phyloP scores from a whole-genome alignment of 2,329 filamentous ascomycete species.

The Pseudogymnoascus sp. region DNA sequence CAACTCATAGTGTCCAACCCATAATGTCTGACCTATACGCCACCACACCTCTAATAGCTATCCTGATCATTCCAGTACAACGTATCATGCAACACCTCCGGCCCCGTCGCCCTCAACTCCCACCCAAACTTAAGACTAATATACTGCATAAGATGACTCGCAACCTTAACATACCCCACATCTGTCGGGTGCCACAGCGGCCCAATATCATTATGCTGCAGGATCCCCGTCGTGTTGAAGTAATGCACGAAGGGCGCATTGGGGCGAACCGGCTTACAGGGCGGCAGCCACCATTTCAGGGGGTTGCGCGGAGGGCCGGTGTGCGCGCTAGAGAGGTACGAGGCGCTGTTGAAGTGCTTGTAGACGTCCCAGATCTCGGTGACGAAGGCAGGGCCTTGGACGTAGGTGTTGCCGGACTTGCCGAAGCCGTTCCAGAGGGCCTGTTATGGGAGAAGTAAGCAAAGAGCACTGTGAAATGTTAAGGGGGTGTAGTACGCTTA shows the following conservation, averaged over 20 bases:
- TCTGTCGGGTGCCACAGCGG: slow-evolving; percentile 53
- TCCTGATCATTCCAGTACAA: slow-evolving; percentile 44
- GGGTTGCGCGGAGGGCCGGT: slow-evolving; percentile 22
- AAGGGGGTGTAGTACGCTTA: slow-evolving; percentile 30
- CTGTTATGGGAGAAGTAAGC: slow-evolving; percentile 24
- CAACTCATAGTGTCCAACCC: too few relatives aligned
- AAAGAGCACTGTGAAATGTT: slow-evolving; percentile 8
- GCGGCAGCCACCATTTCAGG: slow-evolving; percentile 24
- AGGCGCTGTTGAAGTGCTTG: slow-evolving; percentile 41
- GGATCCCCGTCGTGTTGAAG: slow-evolving; percentile 51
- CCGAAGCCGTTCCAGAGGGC: slow-evolving; percentile 47
- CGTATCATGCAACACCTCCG: slow-evolving; percentile 43
- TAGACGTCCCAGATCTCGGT: slow-evolving; percentile 43
- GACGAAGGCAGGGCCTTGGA: slow-evolving; percentile 38
- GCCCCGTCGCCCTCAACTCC: slow-evolving; percentile 45
- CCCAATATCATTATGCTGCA: slow-evolving; percentile 53
- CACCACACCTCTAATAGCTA: slow-evolving; percentile 29
- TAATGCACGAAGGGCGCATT: slow-evolving; percentile 44
- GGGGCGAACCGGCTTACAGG: slow-evolving; percentile 27
- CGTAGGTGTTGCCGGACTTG: slow-evolving; percentile 40
- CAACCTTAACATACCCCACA: slow-evolving; percentile 51
- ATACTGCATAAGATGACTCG: slow-evolving; percentile 50
- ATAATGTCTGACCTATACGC: too few relatives aligned
- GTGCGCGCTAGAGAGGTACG: slow-evolving; percentile 28
- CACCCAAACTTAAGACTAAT: slow-evolving; percentile 47